A percentile compares a stretch with the other conserved stretches of the same genome.
Conservation (phyloP, 179 eudicot genomes). For the Carnegiea gigantea region DNA sequence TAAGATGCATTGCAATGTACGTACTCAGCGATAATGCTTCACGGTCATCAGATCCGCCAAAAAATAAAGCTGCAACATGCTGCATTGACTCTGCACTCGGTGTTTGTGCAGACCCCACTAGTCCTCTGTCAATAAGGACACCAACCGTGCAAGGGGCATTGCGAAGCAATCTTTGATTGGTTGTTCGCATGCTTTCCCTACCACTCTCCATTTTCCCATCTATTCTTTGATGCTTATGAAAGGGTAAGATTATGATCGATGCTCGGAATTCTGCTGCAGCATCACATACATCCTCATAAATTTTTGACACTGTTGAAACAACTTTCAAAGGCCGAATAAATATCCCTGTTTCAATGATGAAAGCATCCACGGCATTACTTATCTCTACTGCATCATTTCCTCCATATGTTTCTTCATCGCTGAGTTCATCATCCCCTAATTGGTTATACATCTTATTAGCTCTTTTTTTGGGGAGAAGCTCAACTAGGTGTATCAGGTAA, state of each 20-base stretch:
- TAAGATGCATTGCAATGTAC: conserved; percentile 66
- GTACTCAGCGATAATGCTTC: conserved; percentile 69
- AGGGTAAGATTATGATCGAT: conserved; percentile 67
- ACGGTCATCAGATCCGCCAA: conserved; percentile 76
- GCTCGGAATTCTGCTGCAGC: conserved; percentile 68
- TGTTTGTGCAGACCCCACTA: conserved; percentile 36
- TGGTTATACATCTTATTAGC: conserved; percentile 64
- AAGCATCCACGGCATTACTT: conserved; percentile 60
- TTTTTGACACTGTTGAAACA: conserved; percentile 55
- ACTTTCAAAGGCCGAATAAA: conserved; percentile 60
- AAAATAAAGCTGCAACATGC: conserved; percentile 62
- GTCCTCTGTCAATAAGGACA: conserved; percentile 78
- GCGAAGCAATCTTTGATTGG: conserved; percentile 77
- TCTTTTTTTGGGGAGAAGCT: conserved; percentile 67
- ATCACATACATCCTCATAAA: conserved; percentile 67
- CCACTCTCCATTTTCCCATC: conserved; percentile 87
- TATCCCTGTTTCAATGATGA: conserved; percentile 53
- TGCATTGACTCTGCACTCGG: conserved; percentile 29
- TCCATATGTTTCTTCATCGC: conserved; percentile 85
- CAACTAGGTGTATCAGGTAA: conserved; percentile 75
- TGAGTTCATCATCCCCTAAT: conserved; percentile 69
- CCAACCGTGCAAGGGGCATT: conserved; percentile 83
- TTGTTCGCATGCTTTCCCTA: conserved; percentile 67
- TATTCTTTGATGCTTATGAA: conserved; percentile 86
- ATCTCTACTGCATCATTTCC: conserved; percentile 83